Base-by-base conservation (phyloP, 768 basidiomycete genomes). In the Boletus rubroflammeus region DNA sequence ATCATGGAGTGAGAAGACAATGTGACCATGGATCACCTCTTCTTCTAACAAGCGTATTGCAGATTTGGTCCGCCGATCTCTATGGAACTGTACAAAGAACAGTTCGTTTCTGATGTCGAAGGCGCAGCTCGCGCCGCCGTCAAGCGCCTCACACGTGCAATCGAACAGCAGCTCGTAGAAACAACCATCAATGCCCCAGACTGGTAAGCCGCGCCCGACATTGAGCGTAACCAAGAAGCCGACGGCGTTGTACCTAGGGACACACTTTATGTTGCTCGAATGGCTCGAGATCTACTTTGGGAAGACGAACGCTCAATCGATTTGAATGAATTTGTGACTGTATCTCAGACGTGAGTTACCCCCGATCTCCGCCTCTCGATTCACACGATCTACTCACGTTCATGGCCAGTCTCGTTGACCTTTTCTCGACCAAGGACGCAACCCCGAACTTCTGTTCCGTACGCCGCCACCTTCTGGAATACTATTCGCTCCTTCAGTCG, bases 201-300 rank as follows among this genome's bases (percentile, higher is more conserved):
- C 70, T 99, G 97, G 95, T 93, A 77, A 53, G 80, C 77, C 38
- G 34, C 43, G 2, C 38, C 35, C 51, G 56, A n/a, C 49, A n/a
- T 55, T 50, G 55, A 19, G 56, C 35, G 39, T 34, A 23, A 58
- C 47, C 17, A 47, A 25, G 61, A 61, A 54, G 47, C 54, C 38
- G 40, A 72, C 59, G 51, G 54, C 57, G 38, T 59, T 53, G 51
- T 63, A 57, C 46, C 21, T 59, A 97, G 93, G 94, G 90, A 96
- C 56, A 90, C 92, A 0, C 77, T 97, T 5, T 91, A 89, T 69
- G 84, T 83, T 34, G 94, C 93, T 7, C 84, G 90, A 53, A 98
- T 96, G 88, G 93, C 95, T 14, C 78, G 91, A 48, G 91, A 97
- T 66, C 73, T 99, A 36, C 76, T 99, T n/a, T 98, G 93, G 93